phyloP scores from a whole-genome alignment of 257 asterid genomes.

The Primulina eburnea region DNA sequence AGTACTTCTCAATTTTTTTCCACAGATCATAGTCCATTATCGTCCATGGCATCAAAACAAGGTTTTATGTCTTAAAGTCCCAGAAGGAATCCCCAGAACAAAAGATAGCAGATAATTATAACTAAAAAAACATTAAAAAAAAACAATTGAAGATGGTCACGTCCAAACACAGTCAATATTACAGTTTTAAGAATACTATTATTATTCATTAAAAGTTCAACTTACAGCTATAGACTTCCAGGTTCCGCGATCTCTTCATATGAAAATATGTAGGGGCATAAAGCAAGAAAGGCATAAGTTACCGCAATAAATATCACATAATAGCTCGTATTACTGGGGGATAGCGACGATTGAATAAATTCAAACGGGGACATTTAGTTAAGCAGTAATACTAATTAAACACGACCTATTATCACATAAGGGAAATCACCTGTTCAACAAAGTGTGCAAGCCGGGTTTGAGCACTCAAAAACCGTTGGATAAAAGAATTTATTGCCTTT shows the following conservation, averaged over 20 bases:
- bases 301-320: not conserved
- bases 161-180: not conserved
- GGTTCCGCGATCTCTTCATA: not conserved
- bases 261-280: not conserved
- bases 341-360: too few relatives aligned
- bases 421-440: constrained; percentile 80
- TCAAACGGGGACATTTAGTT: too few relatives aligned
- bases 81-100: not conserved
- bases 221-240: not conserved
- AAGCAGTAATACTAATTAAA: not conserved
- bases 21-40: not conserved
- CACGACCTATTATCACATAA: not conserved
- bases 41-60: not conserved
- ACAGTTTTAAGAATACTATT: too few relatives aligned
- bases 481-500: constrained; percentile 84
- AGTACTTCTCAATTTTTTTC: not conserved
- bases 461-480: constrained; percentile 92
- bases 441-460: constrained; percentile 93
- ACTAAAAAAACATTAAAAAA: too few relatives aligned
- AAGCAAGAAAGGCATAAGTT: not conserved
- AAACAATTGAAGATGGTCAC: not conserved
- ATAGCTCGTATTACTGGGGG: not conserved
- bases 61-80: not conserved
- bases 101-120: too few relatives aligned
- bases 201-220: not conserved